Conservation (phyloP, 495 filamentous ascomycete species). For the Penicillium soppii region DNA sequence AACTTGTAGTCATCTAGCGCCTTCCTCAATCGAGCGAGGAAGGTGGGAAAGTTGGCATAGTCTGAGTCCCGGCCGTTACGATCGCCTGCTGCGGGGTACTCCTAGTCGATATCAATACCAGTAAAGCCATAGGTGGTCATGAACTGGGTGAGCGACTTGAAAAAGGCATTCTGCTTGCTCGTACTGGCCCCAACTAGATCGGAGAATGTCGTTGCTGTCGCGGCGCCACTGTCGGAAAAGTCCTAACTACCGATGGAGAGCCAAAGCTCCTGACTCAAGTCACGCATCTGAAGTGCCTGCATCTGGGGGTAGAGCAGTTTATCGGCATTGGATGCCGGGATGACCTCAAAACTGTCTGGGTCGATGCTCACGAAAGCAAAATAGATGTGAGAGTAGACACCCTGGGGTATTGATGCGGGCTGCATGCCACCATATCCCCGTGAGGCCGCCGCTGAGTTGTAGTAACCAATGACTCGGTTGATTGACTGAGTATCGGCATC, state of each 20-base stretch:
- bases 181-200: slow-evolving; percentile 28
- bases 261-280: no score
- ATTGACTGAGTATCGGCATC: no score
- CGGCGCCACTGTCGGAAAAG: slow-evolving; percentile 26
- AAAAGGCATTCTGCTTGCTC: slow-evolving; percentile 41
- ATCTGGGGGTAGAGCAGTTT: slow-evolving; percentile 21
- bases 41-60: slow-evolving; percentile 35
- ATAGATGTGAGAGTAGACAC: slow-evolving; percentile 42
- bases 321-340: no score
- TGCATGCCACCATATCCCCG: no score
- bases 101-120: no score
- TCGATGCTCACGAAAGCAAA: slow-evolving; percentile 47
- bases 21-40: slow-evolving; percentile 43
- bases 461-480: no score
- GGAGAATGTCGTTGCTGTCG: slow-evolving; percentile 25
- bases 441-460: no score
- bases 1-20: slow-evolving; percentile 37
- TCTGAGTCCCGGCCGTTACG: slow-evolving; percentile 38
- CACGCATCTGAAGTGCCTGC: no score
- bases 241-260: slow-evolving; percentile 48
- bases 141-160: slow-evolving; percentile 38
- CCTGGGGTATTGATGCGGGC: slow-evolving; percentile 17
- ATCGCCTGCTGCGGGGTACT: slow-evolving; percentile 45
- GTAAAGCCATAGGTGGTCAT: slow-evolving; percentile 52
- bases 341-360: slow-evolving; percentile 32